A percentile compares a stretch with the other conserved stretches of the same genome.
Conservation (phyloP, 208 protist genomes). For the Herpetomonas muscarum region DNA sequence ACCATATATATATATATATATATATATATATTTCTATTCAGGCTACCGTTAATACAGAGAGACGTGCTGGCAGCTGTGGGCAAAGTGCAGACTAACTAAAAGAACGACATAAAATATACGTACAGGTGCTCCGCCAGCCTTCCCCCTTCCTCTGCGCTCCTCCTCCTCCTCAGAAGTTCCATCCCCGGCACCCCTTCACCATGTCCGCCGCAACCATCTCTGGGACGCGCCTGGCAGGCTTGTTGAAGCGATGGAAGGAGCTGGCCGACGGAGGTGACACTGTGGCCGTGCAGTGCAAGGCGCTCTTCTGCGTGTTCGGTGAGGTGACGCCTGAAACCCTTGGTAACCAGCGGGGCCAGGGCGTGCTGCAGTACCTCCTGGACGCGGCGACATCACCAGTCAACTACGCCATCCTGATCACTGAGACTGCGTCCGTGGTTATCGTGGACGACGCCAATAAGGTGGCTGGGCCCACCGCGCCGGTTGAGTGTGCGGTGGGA, state of each 20-base stretch:
- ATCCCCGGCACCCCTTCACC: not conserved
- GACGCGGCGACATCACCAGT: conserved; percentile 29
- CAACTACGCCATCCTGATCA: conserved; percentile 56
- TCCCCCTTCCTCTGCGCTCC: not conserved
- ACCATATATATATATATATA: conserved; percentile 17
- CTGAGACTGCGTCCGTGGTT: conserved; percentile 28
- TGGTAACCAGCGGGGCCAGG: conserved; percentile 82
- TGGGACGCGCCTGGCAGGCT: conserved; percentile 19
- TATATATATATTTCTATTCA: conserved; percentile 7
- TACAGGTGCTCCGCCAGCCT: not conserved
- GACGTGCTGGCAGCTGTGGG: too few species aligned
- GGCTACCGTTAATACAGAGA: too few species aligned
- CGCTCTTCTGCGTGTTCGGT: conserved; percentile 64
- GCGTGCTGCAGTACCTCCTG: conserved; percentile 77
- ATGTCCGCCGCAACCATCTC: conserved; percentile 45
- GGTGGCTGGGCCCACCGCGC: conserved; percentile 19
- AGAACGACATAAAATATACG: too few species aligned
- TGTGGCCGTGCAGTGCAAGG: conserved; percentile 21
- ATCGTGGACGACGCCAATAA: conserved; percentile 24
- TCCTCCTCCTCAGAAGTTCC: too few species aligned
- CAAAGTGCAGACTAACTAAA: too few species aligned
- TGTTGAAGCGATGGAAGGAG: conserved; percentile 43
- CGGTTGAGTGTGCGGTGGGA: conserved; percentile 10
- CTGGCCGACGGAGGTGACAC: conserved; percentile 17
- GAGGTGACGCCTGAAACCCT: conserved; percentile 51